Evolutionary conservation across 108 stramenopile species (phyloP).

Genomic region (Conticribra guillardii): DNA sequence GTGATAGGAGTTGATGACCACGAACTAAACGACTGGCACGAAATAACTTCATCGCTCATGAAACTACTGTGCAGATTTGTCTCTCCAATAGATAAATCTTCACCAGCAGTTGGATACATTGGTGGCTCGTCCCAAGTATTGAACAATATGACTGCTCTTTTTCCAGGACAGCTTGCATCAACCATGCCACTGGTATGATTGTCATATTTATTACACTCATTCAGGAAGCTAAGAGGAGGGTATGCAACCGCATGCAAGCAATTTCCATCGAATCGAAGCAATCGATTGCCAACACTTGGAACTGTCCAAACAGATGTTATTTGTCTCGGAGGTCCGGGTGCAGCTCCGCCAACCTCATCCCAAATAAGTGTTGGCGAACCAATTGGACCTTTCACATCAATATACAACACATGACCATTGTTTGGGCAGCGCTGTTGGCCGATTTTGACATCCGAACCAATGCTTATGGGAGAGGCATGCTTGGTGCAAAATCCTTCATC

Average conservation of each 20-base stretch:
- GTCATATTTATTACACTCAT: not conserved
- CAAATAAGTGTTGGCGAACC: not conserved
- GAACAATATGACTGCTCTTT: constrained; percentile 7
- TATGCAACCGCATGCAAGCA: constrained; percentile 12
- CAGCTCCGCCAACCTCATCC: not conserved
- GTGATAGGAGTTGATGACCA: not conserved
- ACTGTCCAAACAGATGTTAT: constrained; percentile 7
- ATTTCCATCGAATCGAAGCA: constrained; percentile 8
- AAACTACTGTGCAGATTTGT: not conserved
- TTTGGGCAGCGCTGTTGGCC: constrained; percentile 10
- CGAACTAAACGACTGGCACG: not conserved
- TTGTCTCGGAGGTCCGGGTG: constrained; percentile 1
- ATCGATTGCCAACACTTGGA: constrained; percentile 2
- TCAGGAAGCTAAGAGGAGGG: not conserved
- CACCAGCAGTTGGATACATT: constrained; percentile 3
- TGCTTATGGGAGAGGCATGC: not conserved
- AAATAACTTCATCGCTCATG: not conserved
- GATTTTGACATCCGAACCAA: constrained; percentile 3
- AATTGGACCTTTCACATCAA: not conserved
- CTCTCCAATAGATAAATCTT: not conserved
- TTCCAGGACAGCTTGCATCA: not conserved
- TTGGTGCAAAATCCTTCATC: constrained; percentile 9
- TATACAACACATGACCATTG: constrained; percentile 11
- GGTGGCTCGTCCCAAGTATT: constrained; percentile 18
- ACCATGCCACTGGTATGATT: not conserved